phyloP scores from a whole-genome alignment of 2,329 filamentous ascomycete genomes.

The Xylariaceae sp. region DNA sequence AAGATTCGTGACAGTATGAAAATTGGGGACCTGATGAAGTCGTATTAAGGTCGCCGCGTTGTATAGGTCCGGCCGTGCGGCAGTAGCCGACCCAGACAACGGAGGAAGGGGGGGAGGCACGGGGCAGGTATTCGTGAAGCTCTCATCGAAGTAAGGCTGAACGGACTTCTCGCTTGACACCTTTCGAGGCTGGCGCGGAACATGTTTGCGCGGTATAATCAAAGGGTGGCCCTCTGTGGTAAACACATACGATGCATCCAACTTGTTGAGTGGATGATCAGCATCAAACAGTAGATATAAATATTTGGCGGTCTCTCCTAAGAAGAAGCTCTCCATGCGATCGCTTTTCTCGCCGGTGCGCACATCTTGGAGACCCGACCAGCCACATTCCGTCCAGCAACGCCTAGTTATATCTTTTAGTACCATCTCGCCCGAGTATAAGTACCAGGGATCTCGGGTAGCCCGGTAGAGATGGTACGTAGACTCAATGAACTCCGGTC shows the following conservation, averaged over 20 bases:
- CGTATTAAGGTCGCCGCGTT: slow-evolving; percentile 87
- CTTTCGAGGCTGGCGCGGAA: slow-evolving; percentile 34
- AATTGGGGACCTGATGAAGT: slow-evolving; percentile 76
- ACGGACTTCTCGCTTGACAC: slow-evolving; percentile 35
- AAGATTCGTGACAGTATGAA: slow-evolving; percentile 53
- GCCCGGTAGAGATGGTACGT: slow-evolving; percentile 96
- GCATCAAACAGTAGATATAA: slow-evolving; percentile 89
- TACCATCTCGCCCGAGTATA: slow-evolving; percentile 95
- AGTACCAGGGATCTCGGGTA: slow-evolving; percentile 93
- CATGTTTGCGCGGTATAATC: slow-evolving; percentile 70
- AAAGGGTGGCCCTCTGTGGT: slow-evolving; percentile 95
- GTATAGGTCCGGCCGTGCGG: slow-evolving; percentile 81
- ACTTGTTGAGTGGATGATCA: slow-evolving; percentile 82
- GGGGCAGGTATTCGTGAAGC: slow-evolving; percentile 70
- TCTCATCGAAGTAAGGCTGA: slow-evolving; percentile 50
- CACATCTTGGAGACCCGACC: slow-evolving; percentile 88
- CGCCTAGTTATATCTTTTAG: slow-evolving; percentile 84
- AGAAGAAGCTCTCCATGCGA: slow-evolving; percentile 98
- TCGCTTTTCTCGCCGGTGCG: slow-evolving; percentile 85
- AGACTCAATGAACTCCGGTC: slow-evolving; percentile 96
- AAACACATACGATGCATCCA: slow-evolving; percentile 90
- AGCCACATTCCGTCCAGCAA: slow-evolving; percentile 91
- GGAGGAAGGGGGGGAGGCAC: slow-evolving; percentile 63
- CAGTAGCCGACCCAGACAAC: slow-evolving; percentile 79
- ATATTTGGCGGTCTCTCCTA: slow-evolving; percentile 96